These are phyloP conservation scores for Ceratobasidium theobromae DNA, from an alignment of 1,284 basidiomycete species.

Conservation along the genomic window DNA sequence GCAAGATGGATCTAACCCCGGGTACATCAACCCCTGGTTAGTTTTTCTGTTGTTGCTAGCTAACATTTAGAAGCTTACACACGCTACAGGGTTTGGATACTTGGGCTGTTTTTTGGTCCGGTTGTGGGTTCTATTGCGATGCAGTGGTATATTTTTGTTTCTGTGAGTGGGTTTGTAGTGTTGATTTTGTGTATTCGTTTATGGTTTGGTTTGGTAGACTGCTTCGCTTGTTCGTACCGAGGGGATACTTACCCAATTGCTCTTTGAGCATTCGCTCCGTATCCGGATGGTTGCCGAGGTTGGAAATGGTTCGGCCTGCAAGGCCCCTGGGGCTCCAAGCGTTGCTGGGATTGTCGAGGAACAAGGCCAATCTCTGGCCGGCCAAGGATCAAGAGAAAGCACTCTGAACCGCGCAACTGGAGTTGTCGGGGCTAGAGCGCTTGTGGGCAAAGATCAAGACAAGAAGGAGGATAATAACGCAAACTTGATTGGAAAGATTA, in stretches of 20 bases:
- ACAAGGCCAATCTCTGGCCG: constrained; percentile 37
- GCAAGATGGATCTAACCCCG: constrained; percentile 47
- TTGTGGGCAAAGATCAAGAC: constrained; percentile 31
- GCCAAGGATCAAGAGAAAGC: constrained; percentile 39
- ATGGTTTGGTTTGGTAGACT: constrained; percentile 35
- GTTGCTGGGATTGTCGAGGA: background rate
- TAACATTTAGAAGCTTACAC: background rate
- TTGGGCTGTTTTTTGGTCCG: constrained; percentile 61
- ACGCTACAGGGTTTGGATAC: constrained; percentile 58
- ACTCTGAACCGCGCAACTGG: constrained; percentile 9
- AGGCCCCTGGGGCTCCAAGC: background rate
- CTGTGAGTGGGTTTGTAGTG: constrained; percentile 27
- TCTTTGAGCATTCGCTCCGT: constrained; percentile 70
- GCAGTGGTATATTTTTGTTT: constrained; percentile 46
- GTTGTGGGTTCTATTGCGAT: constrained; percentile 42
- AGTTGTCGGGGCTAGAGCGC: constrained; percentile 2
- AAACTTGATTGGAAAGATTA: constrained; percentile 58
- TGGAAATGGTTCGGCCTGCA: no score
- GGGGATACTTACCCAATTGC: constrained; percentile 64
- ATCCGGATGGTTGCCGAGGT: constrained; percentile 52
- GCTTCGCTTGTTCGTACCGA: constrained; percentile 55
- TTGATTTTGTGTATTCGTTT: background rate
- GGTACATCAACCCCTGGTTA: constrained; percentile 47
- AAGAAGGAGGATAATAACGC: constrained; percentile 40
- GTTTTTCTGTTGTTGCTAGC: background rate